Conservation (phyloP, 306 rosid genomes). For the Rubus parviflorus region DNA sequence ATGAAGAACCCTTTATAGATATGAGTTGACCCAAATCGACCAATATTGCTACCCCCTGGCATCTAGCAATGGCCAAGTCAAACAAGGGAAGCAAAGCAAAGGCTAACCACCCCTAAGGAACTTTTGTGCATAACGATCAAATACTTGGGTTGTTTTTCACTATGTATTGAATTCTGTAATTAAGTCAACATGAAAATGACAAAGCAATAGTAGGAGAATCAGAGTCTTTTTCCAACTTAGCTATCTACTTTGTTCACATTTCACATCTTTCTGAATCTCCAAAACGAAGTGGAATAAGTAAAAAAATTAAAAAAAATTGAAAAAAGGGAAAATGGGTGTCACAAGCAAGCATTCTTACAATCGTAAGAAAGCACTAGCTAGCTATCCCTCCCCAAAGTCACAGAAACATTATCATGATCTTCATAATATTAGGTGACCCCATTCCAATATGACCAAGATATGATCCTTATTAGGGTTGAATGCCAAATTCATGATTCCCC, state of each 20-base stretch:
- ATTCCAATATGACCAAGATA: slow-evolving; percentile 29
- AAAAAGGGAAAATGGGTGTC: slow-evolving; percentile 31
- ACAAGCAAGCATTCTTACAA: slow-evolving; percentile 70
- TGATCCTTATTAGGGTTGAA: slow-evolving; percentile 10
- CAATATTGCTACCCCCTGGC: not conserved
- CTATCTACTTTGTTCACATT: slow-evolving; percentile 4
- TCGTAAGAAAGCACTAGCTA: slow-evolving; percentile 75
- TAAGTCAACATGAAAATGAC: not conserved
- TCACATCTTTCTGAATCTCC: slow-evolving; percentile 11
- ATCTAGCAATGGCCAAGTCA: slow-evolving; percentile 3
- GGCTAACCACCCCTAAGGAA: not conserved
- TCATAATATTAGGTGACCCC: slow-evolving; percentile 39
- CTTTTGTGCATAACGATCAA: not conserved
- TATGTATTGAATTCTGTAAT: not conserved
- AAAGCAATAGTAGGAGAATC: slow-evolving; percentile 5
- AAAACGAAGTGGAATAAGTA: not conserved
- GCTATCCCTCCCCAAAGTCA: slow-evolving; percentile 21
- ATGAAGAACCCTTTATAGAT: not conserved
- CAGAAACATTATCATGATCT: slow-evolving; percentile 16
- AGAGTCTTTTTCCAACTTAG: not conserved
- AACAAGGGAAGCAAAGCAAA: slow-evolving; percentile 1
- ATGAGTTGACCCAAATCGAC: not conserved
- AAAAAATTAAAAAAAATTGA: not conserved
- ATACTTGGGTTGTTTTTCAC: not conserved
- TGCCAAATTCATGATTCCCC: slow-evolving; percentile 12